phyloP scores from a whole-genome alignment of 768 basidiomycete species.

The Pleurotus ostreatus region DNA sequence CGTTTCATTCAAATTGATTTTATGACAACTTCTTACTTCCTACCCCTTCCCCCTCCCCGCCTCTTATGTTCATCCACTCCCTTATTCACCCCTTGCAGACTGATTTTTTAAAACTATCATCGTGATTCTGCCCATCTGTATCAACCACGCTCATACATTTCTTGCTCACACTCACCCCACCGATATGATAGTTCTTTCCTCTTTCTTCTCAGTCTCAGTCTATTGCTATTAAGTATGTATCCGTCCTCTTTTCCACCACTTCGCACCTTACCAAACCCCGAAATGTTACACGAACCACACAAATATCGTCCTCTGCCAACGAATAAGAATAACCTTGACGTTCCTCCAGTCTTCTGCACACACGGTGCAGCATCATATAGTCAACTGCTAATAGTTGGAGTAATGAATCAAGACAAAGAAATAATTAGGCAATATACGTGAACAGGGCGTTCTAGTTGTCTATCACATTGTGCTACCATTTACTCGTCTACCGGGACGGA shows the following conservation, averaged over 20 bases:
- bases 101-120: neutral
- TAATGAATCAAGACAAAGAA: too few species aligned
- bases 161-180: constrained; percentile 12
- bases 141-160: neutral
- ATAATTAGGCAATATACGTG: too few species aligned
- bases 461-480: neutral
- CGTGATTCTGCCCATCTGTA: neutral
- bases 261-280: too few species aligned
- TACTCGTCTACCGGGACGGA: constrained; percentile 46
- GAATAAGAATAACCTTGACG: too few species aligned
- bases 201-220: constrained; percentile 24
- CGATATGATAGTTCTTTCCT: constrained; percentile 25
- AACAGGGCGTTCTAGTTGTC: too few species aligned
- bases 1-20: constrained; percentile 15
- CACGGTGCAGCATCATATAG: too few species aligned
- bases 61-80: neutral
- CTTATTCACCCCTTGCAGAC: neutral
- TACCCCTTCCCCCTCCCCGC: neutral
- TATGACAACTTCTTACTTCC: constrained; percentile 7
- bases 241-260: constrained; percentile 3
- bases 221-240: constrained; percentile 19
- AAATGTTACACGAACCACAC: too few species aligned
- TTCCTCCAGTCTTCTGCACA: too few species aligned
- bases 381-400: too few species aligned
- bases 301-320: too few species aligned